Conservation (phyloP, 768 basidiomycete genomes). For the Podaxis sp. region DNA sequence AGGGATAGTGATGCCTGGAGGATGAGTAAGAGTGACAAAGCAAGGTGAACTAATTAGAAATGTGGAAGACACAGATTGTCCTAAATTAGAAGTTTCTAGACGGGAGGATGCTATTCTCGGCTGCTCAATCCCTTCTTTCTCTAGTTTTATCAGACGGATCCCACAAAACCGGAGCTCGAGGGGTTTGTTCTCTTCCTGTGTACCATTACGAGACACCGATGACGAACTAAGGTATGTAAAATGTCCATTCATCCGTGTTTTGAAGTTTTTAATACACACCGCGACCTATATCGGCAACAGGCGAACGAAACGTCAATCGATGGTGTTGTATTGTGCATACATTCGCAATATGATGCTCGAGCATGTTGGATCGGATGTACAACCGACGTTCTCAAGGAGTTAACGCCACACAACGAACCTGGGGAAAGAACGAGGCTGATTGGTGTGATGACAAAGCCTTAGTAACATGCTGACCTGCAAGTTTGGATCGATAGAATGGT, state of each 20-base stretch:
- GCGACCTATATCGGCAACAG: background rate
- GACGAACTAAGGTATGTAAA: background rate
- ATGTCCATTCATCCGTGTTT: background rate
- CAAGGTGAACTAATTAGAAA: conserved; percentile 17
- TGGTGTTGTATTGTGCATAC: background rate
- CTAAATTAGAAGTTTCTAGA: background rate
- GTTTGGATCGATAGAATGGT: background rate
- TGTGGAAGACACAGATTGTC: background rate
- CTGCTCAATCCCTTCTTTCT: background rate
- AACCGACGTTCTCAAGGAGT: background rate
- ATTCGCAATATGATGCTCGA: background rate
- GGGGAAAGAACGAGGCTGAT: background rate
- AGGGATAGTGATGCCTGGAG: background rate
- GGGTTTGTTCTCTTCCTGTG: background rate
- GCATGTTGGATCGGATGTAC: background rate
- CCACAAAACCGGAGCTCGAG: background rate
- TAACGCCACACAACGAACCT: background rate
- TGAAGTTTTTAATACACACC: background rate
- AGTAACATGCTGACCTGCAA: background rate
- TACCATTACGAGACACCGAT: background rate
- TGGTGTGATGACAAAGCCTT: background rate
- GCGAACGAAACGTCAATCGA: background rate
- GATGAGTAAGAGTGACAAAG: background rate
- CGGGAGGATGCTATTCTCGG: background rate
- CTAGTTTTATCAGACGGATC: background rate